Base-by-base conservation (phyloP, 495 filamentous ascomycete genomes). In the Aspergillus leporis region DNA sequence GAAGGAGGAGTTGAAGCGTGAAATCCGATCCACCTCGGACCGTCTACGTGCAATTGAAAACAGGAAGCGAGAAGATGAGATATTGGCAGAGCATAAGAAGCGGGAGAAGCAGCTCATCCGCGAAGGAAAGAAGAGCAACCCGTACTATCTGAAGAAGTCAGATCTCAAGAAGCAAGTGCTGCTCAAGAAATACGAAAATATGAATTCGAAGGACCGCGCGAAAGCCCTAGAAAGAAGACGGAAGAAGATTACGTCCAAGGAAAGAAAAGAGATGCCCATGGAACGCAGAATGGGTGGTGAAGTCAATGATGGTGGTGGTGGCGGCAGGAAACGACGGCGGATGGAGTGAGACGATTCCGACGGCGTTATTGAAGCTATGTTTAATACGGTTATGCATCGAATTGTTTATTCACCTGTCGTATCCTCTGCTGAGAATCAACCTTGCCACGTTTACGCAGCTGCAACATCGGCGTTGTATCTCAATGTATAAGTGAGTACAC, bases 111-210 rank as follows among this genome's bases (percentile, higher is more conserved):
- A 92, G 72, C 71, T 88, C 55, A 84, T 98, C 30, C 82, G 80
- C 64, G 83, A 92, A 74, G 94, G 94, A 22, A 97, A 98, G 85
- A 86, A 86, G 79, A 94, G 93, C 79, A 85, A 80, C 70, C 93
- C 93, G 6, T 98, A 92, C 68, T 96, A 88, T 69, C 77, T 97
- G 61, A 98, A 98, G 83, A 85, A 88, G 74, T 85, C 84, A 58
- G 92, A 97, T 74, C 81, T 92, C 74, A 96, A 95, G 85, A 92
- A 92, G 75, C 73, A 86, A 69, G 78, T 91, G 30, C 74, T 96
- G 58, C 71, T 90, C 60, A 87, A 96, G 65, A 86, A 88, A 71
- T 97, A 88, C 66, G 78, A 83, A 60, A 84, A 82, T 55, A 85
- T 98, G 84, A 91, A 88, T 76, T 87, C 86, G 51, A 87, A 85